Conservation (phyloP, 495 filamentous ascomycete genomes). For the Penicillium parvum region DNA sequence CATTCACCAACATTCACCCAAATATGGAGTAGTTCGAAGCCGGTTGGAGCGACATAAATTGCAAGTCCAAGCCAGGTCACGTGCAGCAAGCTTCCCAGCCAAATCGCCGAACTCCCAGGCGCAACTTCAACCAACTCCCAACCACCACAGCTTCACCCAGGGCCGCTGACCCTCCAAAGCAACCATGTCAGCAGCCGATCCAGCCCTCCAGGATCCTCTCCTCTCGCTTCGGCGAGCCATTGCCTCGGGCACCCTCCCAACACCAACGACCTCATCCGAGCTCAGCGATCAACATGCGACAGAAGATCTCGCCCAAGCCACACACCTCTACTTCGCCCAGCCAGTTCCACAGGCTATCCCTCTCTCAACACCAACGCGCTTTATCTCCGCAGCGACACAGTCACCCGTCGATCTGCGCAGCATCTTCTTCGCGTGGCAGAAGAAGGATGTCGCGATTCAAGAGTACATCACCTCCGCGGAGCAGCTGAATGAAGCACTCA, state of each 20-base stretch:
- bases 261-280: conserved; percentile 64
- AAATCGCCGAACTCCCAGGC: conserved; percentile 9
- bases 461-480: conserved; percentile 84
- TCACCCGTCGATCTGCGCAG: conserved; percentile 81
- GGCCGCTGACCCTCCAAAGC: conserved; percentile 4
- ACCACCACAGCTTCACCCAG: conserved; percentile 11
- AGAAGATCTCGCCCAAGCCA: conserved; percentile 67
- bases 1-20: too few relatives aligned
- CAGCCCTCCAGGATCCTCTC: conserved; percentile 62
- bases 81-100: conserved; percentile 9
- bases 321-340: conserved; percentile 72
- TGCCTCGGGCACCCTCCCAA: conserved; percentile 57
- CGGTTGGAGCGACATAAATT: too few relatives aligned
- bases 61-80: conserved; percentile 2
- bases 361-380: conserved; percentile 76
- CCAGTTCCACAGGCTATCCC: conserved; percentile 61
- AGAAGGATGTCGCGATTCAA: conserved; percentile 79
- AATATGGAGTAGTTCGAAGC: too few relatives aligned
- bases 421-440: conserved; percentile 92
- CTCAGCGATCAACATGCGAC: conserved; percentile 40
- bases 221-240: conserved; percentile 76
- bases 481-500: conserved; percentile 74
- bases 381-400: conserved; percentile 58
- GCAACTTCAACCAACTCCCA: conserved; percentile 5
- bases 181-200: conserved; percentile 32